Evolutionary conservation across 352 stramenopile genomes (phyloP).

Genomic region (Phytophthora rubi): DNA sequence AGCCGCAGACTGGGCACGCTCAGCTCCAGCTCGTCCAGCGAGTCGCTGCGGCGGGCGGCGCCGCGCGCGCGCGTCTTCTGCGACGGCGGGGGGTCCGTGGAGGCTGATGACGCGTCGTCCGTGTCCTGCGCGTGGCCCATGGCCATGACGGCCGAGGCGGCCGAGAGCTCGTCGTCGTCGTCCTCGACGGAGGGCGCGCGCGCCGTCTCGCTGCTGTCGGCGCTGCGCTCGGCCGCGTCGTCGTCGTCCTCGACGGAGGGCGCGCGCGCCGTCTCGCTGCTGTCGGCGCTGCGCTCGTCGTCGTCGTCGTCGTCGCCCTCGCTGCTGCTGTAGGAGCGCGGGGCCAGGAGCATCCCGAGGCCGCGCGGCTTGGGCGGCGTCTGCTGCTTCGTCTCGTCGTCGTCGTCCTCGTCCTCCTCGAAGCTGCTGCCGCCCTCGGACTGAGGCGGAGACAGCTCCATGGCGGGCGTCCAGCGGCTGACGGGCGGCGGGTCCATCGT

Average conservation of each 20-base stretch:
- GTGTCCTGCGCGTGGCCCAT: slow-evolving; percentile 6
- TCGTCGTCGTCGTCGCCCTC: slow-evolving; percentile 16
- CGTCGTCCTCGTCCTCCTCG: slow-evolving; percentile 14
- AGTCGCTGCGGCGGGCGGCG: slow-evolving; percentile 2
- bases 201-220: slow-evolving; percentile 6
- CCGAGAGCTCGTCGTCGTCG: slow-evolving; percentile 1
- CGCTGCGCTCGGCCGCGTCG: slow-evolving; percentile 5
- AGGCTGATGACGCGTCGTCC: background rate
- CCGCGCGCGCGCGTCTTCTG: background rate
- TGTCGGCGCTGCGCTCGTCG: slow-evolving; percentile 11
- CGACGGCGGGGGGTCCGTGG: background rate
- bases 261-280: background rate
- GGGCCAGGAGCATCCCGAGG: slow-evolving; percentile 29
- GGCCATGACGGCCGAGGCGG: slow-evolving; percentile 19
- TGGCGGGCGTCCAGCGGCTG: slow-evolving; percentile 20
- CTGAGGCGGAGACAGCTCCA: slow-evolving; percentile 15
- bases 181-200: slow-evolving; percentile 3
- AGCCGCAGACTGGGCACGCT: slow-evolving; percentile 38
- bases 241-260: slow-evolving; percentile 14
- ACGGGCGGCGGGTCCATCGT: background rate
- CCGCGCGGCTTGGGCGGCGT: slow-evolving; percentile 9
- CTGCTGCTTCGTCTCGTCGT: slow-evolving; percentile 1
- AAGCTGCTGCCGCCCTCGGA: slow-evolving; percentile 21
- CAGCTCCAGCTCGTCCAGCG: slow-evolving; percentile 41
- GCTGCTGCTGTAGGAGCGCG: slow-evolving; percentile 40